Evolutionary conservation across 345 rosid species (phyloP).

Genomic region (Geranium brycei): DNA sequence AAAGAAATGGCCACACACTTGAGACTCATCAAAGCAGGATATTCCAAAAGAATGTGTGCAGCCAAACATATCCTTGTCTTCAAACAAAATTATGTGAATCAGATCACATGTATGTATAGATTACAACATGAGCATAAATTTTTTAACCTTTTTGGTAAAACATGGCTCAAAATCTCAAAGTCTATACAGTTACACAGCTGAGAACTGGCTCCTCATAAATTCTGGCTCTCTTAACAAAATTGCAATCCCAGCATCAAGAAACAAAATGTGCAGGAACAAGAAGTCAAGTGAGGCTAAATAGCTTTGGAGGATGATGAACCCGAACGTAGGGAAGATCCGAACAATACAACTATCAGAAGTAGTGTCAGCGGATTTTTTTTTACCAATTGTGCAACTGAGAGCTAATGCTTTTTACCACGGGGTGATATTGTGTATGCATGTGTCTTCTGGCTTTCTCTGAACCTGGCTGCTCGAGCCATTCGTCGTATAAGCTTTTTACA

Average conservation of each 20-base stretch:
- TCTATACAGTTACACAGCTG: too few relatives aligned
- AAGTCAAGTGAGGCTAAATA: not conserved
- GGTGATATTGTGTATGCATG: conserved; percentile 80
- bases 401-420: conserved; percentile 58
- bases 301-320: not conserved
- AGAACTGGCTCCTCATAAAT: not conserved
- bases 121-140: too few relatives aligned
- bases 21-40: too few relatives aligned
- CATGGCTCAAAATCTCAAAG: too few relatives aligned
- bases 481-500: conserved; percentile 51
- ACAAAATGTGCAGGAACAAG: not conserved
- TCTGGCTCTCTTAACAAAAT: conserved; percentile 25
- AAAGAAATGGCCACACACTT: too few relatives aligned
- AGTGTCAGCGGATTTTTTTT: not conserved
- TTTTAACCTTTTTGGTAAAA: too few relatives aligned
- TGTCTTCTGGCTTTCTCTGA: conserved; percentile 57
- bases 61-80: too few relatives aligned
- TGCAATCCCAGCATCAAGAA: conserved; percentile 10
- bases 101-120: too few relatives aligned
- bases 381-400: conserved; percentile 78
- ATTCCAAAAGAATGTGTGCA: too few relatives aligned
- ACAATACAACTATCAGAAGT: not conserved
- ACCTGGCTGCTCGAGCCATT: conserved; percentile 86
- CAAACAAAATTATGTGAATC: too few relatives aligned
- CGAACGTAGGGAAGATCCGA: not conserved